Conservation (phyloP, 805 yeast genomes). For the Metschnikowia noctiluminum region DNA sequence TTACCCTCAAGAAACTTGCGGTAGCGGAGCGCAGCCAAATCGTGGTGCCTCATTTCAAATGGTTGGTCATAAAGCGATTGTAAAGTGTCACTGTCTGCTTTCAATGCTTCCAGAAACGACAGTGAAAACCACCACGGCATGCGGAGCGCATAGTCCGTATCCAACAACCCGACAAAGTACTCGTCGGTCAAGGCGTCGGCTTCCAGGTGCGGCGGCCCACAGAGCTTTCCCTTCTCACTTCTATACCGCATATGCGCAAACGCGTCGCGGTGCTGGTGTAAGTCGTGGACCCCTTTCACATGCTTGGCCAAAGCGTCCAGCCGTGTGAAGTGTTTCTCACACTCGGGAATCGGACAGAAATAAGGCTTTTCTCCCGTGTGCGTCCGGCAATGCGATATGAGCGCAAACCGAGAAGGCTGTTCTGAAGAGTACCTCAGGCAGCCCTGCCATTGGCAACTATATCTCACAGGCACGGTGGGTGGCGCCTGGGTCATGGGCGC, state of each 20-base stretch:
- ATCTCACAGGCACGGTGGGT: slow-evolving; percentile 29
- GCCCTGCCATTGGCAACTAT: slow-evolving; percentile 59
- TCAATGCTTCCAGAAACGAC: slow-evolving; percentile 26
- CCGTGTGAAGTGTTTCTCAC: slow-evolving; percentile 55
- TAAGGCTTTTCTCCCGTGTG: slow-evolving; percentile 66
- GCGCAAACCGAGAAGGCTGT: slow-evolving; percentile 54
- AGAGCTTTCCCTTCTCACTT: slow-evolving; percentile 28
- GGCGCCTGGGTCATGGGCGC: slow-evolving; percentile 14
- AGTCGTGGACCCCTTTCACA: slow-evolving; percentile 56
- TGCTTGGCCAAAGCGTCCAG: slow-evolving; percentile 65
- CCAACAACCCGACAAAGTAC: slow-evolving; percentile 27
- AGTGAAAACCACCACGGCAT: slow-evolving; percentile 43
- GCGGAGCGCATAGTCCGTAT: slow-evolving; percentile 32
- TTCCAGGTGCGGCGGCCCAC: slow-evolving; percentile 21
- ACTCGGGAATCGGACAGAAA: slow-evolving; percentile 63
- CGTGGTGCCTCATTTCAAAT: slow-evolving; percentile 31
- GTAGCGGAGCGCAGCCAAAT: slow-evolving; percentile 34
- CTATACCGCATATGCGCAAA: slow-evolving; percentile 27
- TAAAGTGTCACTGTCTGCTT: slow-evolving; percentile 17
- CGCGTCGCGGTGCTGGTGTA: slow-evolving; percentile 38
- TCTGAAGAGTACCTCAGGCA: slow-evolving; percentile 51
- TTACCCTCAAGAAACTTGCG: slow-evolving; percentile 19
- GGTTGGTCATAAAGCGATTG: slow-evolving; percentile 25
- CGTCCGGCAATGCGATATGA: slow-evolving; percentile 58
- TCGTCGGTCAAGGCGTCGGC: slow-evolving; percentile 27